These are phyloP conservation scores for Leccinum variicolor DNA, from an alignment of 768 basidiomycete genomes.

Conservation along the genomic window DNA sequence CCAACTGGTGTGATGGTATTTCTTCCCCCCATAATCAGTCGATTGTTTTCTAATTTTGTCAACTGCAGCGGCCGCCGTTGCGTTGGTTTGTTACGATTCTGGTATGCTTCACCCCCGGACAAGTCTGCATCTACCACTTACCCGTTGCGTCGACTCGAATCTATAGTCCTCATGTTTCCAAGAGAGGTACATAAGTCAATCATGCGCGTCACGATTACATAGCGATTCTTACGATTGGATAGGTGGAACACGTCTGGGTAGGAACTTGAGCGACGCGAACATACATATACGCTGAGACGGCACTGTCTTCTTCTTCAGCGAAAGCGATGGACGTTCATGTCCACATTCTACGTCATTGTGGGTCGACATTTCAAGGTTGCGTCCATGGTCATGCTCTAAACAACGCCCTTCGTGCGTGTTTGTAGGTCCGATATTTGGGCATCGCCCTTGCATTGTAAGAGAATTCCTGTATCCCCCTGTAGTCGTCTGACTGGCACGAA, in stretches of 20 bases:
- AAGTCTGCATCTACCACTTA: neutral
- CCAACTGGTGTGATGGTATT: conserved; percentile 15
- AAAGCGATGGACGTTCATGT: conserved; percentile 12
- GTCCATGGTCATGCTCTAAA: neutral
- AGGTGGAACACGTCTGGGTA: conserved; percentile 22
- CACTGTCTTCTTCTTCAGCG: neutral
- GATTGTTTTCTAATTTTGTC: neutral
- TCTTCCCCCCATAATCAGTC: neutral
- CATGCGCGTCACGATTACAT: neutral
- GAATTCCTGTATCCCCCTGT: neutral
- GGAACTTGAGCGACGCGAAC: neutral
- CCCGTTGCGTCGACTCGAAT: neutral
- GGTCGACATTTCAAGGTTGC: neutral
- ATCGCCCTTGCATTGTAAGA: conserved; percentile 17
- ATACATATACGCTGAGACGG: neutral
- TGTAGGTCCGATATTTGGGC: conserved; percentile 17
- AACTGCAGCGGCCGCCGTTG: conserved; percentile 12
- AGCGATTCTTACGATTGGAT: neutral
- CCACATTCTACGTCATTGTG: conserved; percentile 17
- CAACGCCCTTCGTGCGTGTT: neutral
- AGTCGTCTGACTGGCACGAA: neutral
- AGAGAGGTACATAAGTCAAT: conserved; percentile 16
- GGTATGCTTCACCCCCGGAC: neutral
- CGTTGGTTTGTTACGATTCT: conserved; percentile 16
- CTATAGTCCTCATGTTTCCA: conserved; percentile 17